A percentile compares a stretch with the other conserved stretches of the same genome.
phyloP scores from a whole-genome alignment of 257 asterid genomes.

The Solanum etuberosum region DNA sequence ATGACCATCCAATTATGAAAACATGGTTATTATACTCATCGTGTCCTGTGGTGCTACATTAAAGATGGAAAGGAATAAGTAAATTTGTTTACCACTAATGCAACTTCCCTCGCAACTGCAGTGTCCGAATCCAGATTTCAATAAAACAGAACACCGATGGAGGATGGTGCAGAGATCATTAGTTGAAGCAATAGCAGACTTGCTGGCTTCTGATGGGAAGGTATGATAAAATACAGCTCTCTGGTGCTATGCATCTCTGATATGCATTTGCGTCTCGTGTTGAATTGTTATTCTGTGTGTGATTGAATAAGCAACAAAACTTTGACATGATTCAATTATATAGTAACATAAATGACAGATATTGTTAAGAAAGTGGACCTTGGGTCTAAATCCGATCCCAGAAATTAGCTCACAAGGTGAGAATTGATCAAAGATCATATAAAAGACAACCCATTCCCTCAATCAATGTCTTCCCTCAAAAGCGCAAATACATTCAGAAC shows the following conservation, averaged over 20 bases:
- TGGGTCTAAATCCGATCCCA: neutral
- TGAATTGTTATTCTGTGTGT: neutral
- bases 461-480: neutral
- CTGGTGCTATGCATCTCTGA: neutral
- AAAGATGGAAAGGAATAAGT: neutral
- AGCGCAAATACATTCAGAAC: neutral
- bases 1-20: neutral
- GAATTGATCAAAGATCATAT: neutral
- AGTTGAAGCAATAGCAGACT: conserved; percentile 74
- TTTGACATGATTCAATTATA: neutral
- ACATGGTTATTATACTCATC: neutral
- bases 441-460: neutral
- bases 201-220: conserved; percentile 55
- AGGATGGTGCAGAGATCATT: conserved; percentile 80
- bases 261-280: neutral
- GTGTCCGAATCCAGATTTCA: conserved; percentile 99
- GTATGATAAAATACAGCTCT: conserved; percentile 16
- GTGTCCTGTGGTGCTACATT: neutral
- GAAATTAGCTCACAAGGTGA: neutral
- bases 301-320: neutral
- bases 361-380: neutral
- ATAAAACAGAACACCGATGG: conserved; percentile 75
- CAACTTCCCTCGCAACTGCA: conserved; percentile 18
- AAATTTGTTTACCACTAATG: conserved; percentile 3
- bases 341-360: neutral